A percentile compares a stretch with the other conserved stretches of the same genome.
Conservation (phyloP, 495 filamentous ascomycete genomes). For the Neurospora sp. region DNA sequence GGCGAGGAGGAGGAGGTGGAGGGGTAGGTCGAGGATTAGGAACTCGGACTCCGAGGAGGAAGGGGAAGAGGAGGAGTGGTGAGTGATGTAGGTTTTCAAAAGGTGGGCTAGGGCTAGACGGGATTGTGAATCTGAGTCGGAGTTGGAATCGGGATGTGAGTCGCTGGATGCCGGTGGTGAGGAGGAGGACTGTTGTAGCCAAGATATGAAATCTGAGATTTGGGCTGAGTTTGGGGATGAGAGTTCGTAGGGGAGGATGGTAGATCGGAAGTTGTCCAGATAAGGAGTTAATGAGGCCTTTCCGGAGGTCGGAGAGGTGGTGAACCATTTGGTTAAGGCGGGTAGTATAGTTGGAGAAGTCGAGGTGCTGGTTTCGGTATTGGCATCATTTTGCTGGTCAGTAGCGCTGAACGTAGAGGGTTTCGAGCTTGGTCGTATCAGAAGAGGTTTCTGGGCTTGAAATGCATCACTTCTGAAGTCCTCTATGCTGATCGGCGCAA, state of each 20-base stretch:
- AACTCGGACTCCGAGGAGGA: conserved; percentile 8
- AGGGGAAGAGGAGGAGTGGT: background rate
- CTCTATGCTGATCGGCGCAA: background rate
- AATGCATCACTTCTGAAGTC: conserved; percentile 1
- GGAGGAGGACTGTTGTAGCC: background rate
- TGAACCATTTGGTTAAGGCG: conserved; percentile 6
- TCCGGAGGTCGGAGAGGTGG: background rate
- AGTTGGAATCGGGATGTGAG: background rate
- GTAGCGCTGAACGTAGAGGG: background rate
- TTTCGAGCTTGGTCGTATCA: background rate
- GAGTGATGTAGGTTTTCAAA: background rate
- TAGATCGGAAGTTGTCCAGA: background rate
- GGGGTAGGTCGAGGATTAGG: conserved; percentile 27
- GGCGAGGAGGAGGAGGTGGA: conserved; percentile 20
- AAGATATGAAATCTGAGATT: background rate
- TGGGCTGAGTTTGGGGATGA: background rate
- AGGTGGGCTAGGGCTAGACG: background rate
- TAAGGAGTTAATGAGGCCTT: background rate
- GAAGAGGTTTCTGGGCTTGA: background rate
- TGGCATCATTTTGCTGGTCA: background rate
- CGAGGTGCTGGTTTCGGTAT: background rate
- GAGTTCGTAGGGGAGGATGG: conserved; percentile 1
- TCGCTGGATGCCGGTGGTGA: background rate
- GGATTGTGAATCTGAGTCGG: background rate
- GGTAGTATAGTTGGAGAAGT: background rate